These are phyloP conservation scores for Arthrinium phaeospermum DNA, from an alignment of 2,329 filamentous ascomycete species.

Conservation along the genomic window DNA sequence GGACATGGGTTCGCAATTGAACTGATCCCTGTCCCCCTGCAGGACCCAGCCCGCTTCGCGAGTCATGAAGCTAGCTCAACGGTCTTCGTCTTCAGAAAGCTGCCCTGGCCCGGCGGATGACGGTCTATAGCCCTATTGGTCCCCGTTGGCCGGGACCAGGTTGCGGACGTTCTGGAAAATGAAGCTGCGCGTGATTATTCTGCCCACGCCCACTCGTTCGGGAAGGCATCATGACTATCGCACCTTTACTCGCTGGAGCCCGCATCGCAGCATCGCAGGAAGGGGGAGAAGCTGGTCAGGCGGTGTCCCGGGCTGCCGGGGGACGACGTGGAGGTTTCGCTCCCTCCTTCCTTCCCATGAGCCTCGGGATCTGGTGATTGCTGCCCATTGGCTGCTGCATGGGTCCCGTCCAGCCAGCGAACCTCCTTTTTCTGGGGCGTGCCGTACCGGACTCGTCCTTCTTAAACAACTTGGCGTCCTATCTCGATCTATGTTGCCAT, in stretches of 20 bases:
- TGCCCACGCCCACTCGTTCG: not conserved
- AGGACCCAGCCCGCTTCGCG: not conserved
- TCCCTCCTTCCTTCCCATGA: not conserved
- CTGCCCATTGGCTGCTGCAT: not conserved
- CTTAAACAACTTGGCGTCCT: slow-evolving; percentile 12
- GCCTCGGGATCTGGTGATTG: not conserved
- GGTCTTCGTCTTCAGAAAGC: not conserved
- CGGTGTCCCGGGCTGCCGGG: slow-evolving; percentile 4
- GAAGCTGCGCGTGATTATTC: not conserved
- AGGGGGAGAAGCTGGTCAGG: not conserved
- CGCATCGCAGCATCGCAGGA: too few relatives aligned
- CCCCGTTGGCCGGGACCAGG: not conserved
- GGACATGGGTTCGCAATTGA: not conserved
- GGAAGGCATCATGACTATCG: slow-evolving; percentile 9
- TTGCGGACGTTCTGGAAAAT: not conserved
- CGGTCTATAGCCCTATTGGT: not conserved
- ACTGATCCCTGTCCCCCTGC: not conserved
- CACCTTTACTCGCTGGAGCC: not conserved
- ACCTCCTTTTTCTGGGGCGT: not conserved
- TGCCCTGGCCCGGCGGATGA: not conserved
- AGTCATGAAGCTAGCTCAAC: not conserved
- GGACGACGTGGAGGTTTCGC: too few relatives aligned
- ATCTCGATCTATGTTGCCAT: not conserved
- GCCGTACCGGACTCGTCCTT: not conserved
- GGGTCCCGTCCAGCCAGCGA: not conserved